Base-by-base conservation (phyloP, 805 yeast species). In the Zygotorulaspora chibaensis region DNA sequence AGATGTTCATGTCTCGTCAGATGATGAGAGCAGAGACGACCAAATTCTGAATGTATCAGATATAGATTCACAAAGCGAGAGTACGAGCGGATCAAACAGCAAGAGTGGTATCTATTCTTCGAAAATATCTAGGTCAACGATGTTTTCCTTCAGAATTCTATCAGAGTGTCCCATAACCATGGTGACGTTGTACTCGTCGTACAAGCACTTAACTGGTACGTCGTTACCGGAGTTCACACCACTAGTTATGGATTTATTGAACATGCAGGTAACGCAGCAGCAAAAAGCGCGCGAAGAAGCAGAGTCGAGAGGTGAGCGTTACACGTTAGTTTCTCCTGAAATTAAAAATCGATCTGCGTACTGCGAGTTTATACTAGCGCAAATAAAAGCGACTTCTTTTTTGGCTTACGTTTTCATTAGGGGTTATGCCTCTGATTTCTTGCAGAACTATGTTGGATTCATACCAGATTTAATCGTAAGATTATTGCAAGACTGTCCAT, bases 101-200 rank as follows among this genome's bases (percentile, higher is more conserved):
- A 39, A 40, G 29, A 43, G 41, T 16, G 46, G 37, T 9, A 17
- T n/a, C 27, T 31, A n/a, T 10, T 23, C 35, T 10, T 61, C 77
- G 7, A 81, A 80, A 47, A 69, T 75, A 2, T 71, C 89, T 43
- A 75, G 76, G 36, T 77, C 76, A 50, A 84, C 96, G 3, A 77
- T 87, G 76, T 74, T 65, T 53, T 89, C 97, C 1, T 91, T 93
- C 74, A 90, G 89, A 62, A 87, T 91, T 11, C 75, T 93, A 48
- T 87, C 96, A 0, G 99, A 93, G 64, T 90, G 98, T 62, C 99
- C 99, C 8, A 91, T 93, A 33, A 89, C 96, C 3, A 85, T 93
- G 83, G 99, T 93, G 2, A 81, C 96, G 7, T 71, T 95, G 42
- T 88, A 87, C 57, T 86, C 96, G 1, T 81, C 96, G 0, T 89